Conservation (phyloP, 179 eudicot species). For the Actinidia polygama region DNA sequence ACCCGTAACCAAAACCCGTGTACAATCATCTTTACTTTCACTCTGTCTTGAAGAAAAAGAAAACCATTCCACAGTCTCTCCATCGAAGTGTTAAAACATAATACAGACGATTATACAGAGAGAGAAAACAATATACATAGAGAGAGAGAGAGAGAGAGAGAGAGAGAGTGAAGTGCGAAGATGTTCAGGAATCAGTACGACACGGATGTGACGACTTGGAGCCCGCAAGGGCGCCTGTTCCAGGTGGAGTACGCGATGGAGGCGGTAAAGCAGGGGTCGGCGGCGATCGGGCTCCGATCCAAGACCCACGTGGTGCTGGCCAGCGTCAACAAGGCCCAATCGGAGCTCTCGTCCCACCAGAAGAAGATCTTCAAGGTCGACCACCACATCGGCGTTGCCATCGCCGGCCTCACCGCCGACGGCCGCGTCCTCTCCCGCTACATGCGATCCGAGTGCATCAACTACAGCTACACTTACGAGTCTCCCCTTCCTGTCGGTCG, state of each 20-base stretch:
- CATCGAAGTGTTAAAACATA: not conserved
- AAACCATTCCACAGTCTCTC: not conserved
- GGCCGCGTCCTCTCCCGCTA: slow-evolving; percentile 85
- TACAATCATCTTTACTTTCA: not conserved
- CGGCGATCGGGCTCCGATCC: slow-evolving; percentile 92
- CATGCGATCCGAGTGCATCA: slow-evolving; percentile 82
- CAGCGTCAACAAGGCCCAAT: slow-evolving; percentile 82
- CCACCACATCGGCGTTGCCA: slow-evolving; percentile 95
- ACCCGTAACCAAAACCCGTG: slow-evolving; percentile 11
- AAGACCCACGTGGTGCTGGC: slow-evolving; percentile 84
- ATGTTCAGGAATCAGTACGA: slow-evolving; percentile 41
- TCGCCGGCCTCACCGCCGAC: slow-evolving; percentile 96
- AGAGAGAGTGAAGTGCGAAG: not conserved
- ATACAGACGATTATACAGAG: not conserved
- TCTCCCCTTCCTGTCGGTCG: slow-evolving; percentile 82
- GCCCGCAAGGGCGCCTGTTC: slow-evolving; percentile 87
- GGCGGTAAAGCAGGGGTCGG: slow-evolving; percentile 98
- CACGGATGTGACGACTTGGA: slow-evolving; percentile 45
- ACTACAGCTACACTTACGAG: slow-evolving; percentile 65
- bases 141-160: not conserved
- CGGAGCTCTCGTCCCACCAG: slow-evolving; percentile 93
- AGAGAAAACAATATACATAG: not conserved
- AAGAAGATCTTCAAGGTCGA: slow-evolving; percentile 96
- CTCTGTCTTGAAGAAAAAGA: slow-evolving; percentile 35
- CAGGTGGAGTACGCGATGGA: slow-evolving; percentile 99